Percentiles rank a stretch among this genome's conserved stretches.
Evolutionary conservation across 129 eudicot genomes (phyloP).

Genomic region (Scalesia atractyloides): DNA sequence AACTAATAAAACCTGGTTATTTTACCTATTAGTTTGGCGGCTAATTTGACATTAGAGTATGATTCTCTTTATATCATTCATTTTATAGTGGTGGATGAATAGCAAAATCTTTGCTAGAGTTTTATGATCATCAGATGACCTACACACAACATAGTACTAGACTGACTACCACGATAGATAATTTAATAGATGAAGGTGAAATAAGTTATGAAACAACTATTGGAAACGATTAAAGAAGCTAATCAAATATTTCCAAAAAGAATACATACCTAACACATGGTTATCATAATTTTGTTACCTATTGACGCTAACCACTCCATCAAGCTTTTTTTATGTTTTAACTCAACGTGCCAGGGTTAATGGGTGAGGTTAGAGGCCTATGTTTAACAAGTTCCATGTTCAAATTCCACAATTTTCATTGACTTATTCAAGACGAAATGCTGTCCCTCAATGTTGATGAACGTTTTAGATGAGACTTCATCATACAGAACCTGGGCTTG

Average conservation of each 20-base stretch:
- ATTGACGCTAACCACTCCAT: conserved; percentile 11
- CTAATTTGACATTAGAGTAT: too few species aligned
- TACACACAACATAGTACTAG: background rate
- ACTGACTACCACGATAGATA: background rate
- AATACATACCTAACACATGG: conserved; percentile 18
- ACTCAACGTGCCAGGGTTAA: background rate
- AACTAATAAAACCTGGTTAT: too few species aligned
- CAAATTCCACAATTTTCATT: background rate
- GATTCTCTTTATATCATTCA: too few species aligned
- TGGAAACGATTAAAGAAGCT: background rate
- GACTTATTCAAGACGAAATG: background rate
- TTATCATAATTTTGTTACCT: conserved; percentile 1
- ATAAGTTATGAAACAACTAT: background rate
- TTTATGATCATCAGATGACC: background rate
- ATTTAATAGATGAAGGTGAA: background rate
- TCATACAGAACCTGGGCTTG: too few species aligned
- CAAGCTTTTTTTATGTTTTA: conserved; percentile 5
- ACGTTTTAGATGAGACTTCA: too few species aligned
- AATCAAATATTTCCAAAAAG: background rate
- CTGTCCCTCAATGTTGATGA: background rate
- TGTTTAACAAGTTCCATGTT: background rate
- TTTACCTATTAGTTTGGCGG: too few species aligned
- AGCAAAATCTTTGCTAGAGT: background rate
- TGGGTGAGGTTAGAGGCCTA: background rate
- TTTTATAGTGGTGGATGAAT: too few species aligned